Conservation (phyloP, 805 yeast species). For the Candida tibetensis region DNA sequence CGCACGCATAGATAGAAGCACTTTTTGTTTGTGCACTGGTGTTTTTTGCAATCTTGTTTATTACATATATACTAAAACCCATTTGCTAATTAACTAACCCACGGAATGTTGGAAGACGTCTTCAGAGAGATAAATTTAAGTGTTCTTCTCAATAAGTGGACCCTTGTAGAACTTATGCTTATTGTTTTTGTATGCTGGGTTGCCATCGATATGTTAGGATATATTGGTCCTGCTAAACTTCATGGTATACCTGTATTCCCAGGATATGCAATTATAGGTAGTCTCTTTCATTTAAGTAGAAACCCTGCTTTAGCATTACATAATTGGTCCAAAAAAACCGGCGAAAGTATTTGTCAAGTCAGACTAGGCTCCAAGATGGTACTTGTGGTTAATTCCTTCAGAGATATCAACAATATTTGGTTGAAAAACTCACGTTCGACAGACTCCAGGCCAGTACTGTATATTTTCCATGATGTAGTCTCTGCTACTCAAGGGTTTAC, state of each 20-base stretch:
- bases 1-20: no score
- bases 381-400: conserved; percentile 65
- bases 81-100: no score
- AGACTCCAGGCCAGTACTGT: conserved; percentile 64
- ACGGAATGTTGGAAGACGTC: no score
- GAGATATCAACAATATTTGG: conserved; percentile 55
- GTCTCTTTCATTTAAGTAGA: conserved; percentile 38
- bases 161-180: no score
- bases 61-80: no score
- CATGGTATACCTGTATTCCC: conserved; percentile 43
- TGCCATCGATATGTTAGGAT: conserved; percentile 9
- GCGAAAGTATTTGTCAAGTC: conserved; percentile 54
- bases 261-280: conserved; percentile 53
- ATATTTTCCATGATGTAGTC: conserved; percentile 65
- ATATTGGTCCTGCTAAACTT: conserved; percentile 26
- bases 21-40: no score
- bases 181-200: conserved; percentile 7
- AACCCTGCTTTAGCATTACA: conserved; percentile 52
- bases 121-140: no score
- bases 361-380: conserved; percentile 56
- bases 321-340: conserved; percentile 43
- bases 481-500: conserved; percentile 57
- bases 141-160: no score
- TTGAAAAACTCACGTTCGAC: conserved; percentile 43
- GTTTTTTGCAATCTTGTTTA: no score